Base-by-base conservation (phyloP, 2,329 filamentous ascomycete species). In the Trichoderma aggressivum region DNA sequence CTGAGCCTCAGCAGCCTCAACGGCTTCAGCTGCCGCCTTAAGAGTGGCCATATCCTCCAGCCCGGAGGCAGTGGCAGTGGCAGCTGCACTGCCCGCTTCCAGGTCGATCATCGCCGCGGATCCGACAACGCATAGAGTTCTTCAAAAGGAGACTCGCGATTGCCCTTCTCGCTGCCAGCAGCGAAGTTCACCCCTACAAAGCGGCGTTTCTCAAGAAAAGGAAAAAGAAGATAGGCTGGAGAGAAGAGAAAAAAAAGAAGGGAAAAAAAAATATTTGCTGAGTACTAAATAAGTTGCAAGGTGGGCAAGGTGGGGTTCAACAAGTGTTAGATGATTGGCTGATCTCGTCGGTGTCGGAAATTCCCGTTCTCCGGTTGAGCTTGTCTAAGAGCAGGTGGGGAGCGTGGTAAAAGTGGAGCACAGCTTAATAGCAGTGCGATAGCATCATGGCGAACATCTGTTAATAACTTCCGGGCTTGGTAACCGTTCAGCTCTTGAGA, bases 31-130 rank as follows among this genome's bases (percentile, higher is more conserved):
- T 47, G 58, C 70, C 60, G 60, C 73, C 63, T 73, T 71, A 18
- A 77, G 74, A 59, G 74, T 69, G 10, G 77, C 74, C 69, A 77
- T 73, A 60, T 76, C 73, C 64, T 78, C 77, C 26, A 74, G 73
- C 16, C 71, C 73, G 34, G 73, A 69, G 26, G 36, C 43, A 53
- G 47, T 24, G 47, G 47, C 47, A 34, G 55, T 58, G n/a, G 63
- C 36, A 47, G 66, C 56, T 28, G 36, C 65, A 61, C 65, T 69
- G 56, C 65, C 65, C 56, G 55, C 65, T 69, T 69, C 65, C 28
- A 50, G 39, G 56, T 61, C 65, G 56, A 69, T 69, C 65, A 69
- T 69, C 65, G 26, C 65, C 56, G 39, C 56, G 50, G 61, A 61
- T 47, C 39, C 30, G 61, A 69, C 53, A 61, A 53, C 65, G 50